Base-by-base conservation (phyloP, 202 grass and related monocot genomes). In the Zoysia matrella region DNA sequence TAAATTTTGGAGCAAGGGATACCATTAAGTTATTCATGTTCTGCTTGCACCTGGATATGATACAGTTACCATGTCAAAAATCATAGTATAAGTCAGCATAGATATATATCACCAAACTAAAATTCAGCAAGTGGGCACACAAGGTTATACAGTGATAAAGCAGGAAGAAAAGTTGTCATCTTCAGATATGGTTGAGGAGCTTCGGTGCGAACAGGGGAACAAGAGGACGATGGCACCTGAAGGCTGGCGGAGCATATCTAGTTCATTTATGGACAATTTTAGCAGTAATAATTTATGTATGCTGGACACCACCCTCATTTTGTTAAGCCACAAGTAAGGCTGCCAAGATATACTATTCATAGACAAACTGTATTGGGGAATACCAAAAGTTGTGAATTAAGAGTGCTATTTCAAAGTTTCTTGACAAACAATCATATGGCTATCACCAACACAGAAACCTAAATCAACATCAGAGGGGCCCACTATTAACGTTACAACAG, bases 11-110 rank as follows among this genome's bases (percentile, higher is more conserved):
- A 14, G 85, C 85, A 77, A 91, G 83, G 39, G 91, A 95, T 66
- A 84, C 76, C 16, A 93, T 92, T 57, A 98, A 80, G 84, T 60
- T 82, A 82, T 88, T 98, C 92, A 98, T 98, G 83, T 90, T 93
- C 70, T 90, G 69, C 47, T 90, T 84, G 77, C 92, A 98, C 96
- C 92, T 98, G 81, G 47, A 88, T 80, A 15, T n/a, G 52, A 40
- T 9, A 78, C 30, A 82, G 48, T 73, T 78, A 73, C 68, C 47
- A 73, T 52, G 42, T 66, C 47, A 43, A 65, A n/a, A 18, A 67
- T 60, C 40, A 43, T 8, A 57, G 44, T 15, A 49, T 41, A 64
- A 22, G 30, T 45, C 64, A 57, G 7, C 7, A 76, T 47, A 14
- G 8, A 22, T 22, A 18, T 8, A 63, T 11, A 69, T 36, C n/a